phyloP scores from a whole-genome alignment of 371 early-diverging fungal genomes.

The Circinella minor region DNA sequence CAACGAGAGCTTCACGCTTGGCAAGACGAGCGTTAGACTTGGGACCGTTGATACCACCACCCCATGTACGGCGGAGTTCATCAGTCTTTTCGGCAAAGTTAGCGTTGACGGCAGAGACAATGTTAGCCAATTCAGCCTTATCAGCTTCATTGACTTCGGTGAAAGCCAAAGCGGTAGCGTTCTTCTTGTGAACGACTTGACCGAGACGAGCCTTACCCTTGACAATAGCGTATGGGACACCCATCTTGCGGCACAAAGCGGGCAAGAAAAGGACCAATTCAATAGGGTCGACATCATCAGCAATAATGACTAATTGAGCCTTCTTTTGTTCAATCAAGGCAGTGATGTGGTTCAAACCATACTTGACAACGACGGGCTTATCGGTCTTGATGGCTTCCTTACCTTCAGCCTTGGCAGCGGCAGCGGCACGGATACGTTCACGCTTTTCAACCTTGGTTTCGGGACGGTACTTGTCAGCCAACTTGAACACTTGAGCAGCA shows the following conservation, averaged over 20 bases:
- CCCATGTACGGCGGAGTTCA: constrained; percentile 91
- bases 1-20: constrained; percentile 79
- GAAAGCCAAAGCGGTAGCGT: constrained; percentile 96
- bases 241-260: constrained; percentile 99
- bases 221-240: constrained; percentile 99
- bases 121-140: constrained; percentile 87
- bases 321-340: constrained; percentile 98
- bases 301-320: constrained; percentile 98
- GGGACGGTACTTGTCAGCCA: constrained; percentile 98
- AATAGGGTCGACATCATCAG: constrained; percentile 99
- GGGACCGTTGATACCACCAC: constrained; percentile 96
- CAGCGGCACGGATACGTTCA: constrained; percentile 86
- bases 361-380: constrained; percentile 97
- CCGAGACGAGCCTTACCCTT: constrained; percentile 99
- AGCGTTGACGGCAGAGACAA: constrained; percentile 91
- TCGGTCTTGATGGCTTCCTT: constrained; percentile 87
- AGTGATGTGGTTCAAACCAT: constrained; percentile 99
- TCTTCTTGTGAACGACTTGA: constrained; percentile 99
- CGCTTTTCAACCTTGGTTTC: constrained; percentile 98
- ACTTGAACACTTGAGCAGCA: constrained; percentile 96
- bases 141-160: constrained; percentile 96
- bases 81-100: constrained; percentile 95
- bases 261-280: constrained; percentile 99
- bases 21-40: constrained; percentile 86
- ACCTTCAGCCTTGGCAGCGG: constrained; percentile 84